Percentiles rank a stretch among this genome's conserved stretches.
Conservation (phyloP, 1,139 yeast species). For the Blastobotrys elegans region DNA sequence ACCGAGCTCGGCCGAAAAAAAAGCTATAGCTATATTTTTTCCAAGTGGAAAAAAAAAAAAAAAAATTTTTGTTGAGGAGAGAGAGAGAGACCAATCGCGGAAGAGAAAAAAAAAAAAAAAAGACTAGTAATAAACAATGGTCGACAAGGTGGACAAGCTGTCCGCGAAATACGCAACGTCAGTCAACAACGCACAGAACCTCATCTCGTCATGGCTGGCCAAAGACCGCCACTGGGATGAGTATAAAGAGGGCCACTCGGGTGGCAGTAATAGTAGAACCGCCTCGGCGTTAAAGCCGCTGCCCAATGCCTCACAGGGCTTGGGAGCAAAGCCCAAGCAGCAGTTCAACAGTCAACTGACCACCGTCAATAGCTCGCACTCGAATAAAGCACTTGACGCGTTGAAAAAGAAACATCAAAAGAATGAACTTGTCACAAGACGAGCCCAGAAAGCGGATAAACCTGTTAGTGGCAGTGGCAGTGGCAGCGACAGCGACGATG, state of each 20-base stretch:
- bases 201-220: conserved; percentile 29
- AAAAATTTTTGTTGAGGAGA: no score
- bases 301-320: conserved; percentile 19
- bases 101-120: not conserved
- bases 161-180: conserved; percentile 30
- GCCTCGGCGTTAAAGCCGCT: conserved; percentile 17
- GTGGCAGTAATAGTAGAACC: not conserved
- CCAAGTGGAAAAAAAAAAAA: not conserved
- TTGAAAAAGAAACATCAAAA: conserved; percentile 10
- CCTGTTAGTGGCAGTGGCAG: conserved; percentile 7
- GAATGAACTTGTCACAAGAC: not conserved
- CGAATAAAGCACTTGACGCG: conserved; percentile 13
- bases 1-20: no score
- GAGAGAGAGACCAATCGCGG: no score
- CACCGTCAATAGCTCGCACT: conserved; percentile 7
- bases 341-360: not conserved
- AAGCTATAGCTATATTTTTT: no score
- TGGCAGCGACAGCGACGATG: conserved; percentile 12
- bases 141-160: conserved; percentile 25
- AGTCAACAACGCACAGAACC: conserved; percentile 23
- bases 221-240: conserved; percentile 2
- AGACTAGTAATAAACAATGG: not conserved
- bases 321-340: conserved; percentile 18
- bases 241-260: conserved; percentile 10
- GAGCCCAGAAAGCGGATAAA: not conserved